Base-by-base conservation (phyloP, 1,284 basidiomycete species). In the Flammula alnicola region DNA sequence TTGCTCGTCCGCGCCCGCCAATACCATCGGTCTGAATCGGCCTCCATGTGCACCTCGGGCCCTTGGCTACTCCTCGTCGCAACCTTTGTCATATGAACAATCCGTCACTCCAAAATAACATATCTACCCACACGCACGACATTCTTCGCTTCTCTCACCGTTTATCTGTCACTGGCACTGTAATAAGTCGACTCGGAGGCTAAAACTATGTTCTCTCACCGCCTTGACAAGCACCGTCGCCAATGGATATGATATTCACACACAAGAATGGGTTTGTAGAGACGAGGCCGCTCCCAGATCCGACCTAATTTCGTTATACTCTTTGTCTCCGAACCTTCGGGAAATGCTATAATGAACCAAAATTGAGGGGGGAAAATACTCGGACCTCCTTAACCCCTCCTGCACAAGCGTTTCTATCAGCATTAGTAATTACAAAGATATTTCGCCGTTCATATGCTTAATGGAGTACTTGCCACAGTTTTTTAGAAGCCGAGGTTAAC, bases 401-500 rank as follows among this genome's bases (percentile, higher is more conserved):
- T 26, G 12, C 23, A 30, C 17, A 20, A 9, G 11, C n/a, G 17
- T n/a, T n/a, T n/a, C n/a, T n/a, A n/a, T n/a, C n/a, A n/a, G n/a
- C n/a, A n/a, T n/a, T n/a, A 20, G 33, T 12, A 20, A 39, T 39
- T 26, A 32, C 27, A 26, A 19, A 16, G 10, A n/a, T 16, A 5
- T 25, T 35, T 45, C 30, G 33, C 32, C 43, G 44, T 26, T 32
- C 27, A 30, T 22, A 33, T 25, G 16, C 52, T 35, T 40, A 47
- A 56, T 49, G 55, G 55, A 40, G 51, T 31, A 51, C 44, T 37
- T 33, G 40, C 40, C 31, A 22, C 25, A 40, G 12, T 37, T 25
- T 47, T 38, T 35, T 33, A 49, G 54, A 51, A 57, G 44, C 50
- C 47, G 62, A 63, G 49, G 54, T 56, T 43, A 55, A 39, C 47